Conservation (phyloP, 768 basidiomycete genomes). For the Arthromyces matolae region DNA sequence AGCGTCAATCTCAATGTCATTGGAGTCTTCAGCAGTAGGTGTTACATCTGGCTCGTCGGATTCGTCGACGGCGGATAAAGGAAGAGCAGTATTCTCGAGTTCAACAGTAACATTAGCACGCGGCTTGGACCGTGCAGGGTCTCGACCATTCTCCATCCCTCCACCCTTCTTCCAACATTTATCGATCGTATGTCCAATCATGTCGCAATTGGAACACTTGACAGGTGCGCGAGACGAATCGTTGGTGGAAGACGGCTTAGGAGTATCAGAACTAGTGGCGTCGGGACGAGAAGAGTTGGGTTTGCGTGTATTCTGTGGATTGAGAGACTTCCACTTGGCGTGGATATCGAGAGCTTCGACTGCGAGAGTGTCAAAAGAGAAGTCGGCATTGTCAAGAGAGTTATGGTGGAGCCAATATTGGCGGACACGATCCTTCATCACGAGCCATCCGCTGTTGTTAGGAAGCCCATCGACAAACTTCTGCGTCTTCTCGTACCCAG, state of each 20-base stretch:
- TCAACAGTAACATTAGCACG: neutral
- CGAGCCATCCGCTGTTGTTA: neutral
- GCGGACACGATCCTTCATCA: neutral
- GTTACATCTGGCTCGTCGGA: neutral
- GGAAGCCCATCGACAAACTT: neutral
- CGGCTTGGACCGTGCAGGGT: neutral
- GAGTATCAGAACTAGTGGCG: neutral
- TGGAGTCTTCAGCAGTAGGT: neutral
- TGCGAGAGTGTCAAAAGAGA: neutral
- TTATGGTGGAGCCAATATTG: neutral
- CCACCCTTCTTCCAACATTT: neutral
- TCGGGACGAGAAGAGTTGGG: neutral
- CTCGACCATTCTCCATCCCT: neutral
- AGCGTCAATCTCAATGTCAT: neutral
- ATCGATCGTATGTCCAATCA: neutral
- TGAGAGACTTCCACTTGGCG: neutral
- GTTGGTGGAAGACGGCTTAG: neutral
- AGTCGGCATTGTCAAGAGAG: neutral
- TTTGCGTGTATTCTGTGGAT: neutral
- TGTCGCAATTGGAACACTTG: neutral
- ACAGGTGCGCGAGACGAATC: neutral
- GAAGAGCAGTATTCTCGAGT: neutral
- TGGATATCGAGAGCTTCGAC: neutral
- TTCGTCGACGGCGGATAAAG: neutral
- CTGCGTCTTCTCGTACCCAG: neutral